Conservation (phyloP, 768 basidiomycete genomes). For the Coprinopsis cinerea region DNA sequence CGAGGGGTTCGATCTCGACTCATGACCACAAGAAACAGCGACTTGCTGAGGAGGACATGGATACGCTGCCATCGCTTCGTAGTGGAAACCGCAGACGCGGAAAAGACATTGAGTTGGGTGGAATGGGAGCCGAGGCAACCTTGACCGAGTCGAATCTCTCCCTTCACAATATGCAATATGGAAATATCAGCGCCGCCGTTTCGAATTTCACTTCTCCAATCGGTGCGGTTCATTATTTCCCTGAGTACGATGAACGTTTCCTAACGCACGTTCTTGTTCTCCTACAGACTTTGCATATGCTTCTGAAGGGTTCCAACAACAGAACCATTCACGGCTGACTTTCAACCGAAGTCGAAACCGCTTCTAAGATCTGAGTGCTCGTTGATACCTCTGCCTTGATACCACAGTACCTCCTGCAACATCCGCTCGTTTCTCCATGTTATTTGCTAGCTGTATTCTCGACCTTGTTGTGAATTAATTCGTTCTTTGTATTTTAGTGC, state of each 20-base stretch:
- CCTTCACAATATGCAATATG: constrained; percentile 31
- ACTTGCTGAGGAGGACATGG: constrained; percentile 26
- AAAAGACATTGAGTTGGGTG: constrained; percentile 30
- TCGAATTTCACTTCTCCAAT: constrained; percentile 67
- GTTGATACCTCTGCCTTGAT: too few species aligned
- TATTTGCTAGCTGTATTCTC: not conserved
- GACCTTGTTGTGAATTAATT: not conserved
- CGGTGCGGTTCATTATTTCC: constrained; percentile 32
- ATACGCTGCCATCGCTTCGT: constrained; percentile 28
- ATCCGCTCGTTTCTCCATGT: not conserved
- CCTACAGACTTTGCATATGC: constrained; percentile 22
- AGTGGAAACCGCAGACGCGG: constrained; percentile 41
- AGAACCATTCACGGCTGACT: constrained; percentile 24
- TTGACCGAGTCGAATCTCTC: constrained; percentile 41
- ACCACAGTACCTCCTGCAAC: too few species aligned
- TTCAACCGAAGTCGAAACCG: constrained; percentile 19
- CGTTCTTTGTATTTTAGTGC: not conserved
- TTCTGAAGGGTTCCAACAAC: constrained; percentile 8
- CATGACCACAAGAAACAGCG: constrained; percentile 14
- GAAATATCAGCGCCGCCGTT: constrained; percentile 46
- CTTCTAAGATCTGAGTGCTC: not conserved
- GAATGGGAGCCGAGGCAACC: constrained; percentile 26
- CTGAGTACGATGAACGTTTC: not conserved
- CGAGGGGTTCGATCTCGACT: constrained; percentile 1
- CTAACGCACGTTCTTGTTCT: not conserved